These are phyloP conservation scores for Penicillium olsonii DNA, from an alignment of 2,329 filamentous ascomycete genomes.

Conservation along the genomic window DNA sequence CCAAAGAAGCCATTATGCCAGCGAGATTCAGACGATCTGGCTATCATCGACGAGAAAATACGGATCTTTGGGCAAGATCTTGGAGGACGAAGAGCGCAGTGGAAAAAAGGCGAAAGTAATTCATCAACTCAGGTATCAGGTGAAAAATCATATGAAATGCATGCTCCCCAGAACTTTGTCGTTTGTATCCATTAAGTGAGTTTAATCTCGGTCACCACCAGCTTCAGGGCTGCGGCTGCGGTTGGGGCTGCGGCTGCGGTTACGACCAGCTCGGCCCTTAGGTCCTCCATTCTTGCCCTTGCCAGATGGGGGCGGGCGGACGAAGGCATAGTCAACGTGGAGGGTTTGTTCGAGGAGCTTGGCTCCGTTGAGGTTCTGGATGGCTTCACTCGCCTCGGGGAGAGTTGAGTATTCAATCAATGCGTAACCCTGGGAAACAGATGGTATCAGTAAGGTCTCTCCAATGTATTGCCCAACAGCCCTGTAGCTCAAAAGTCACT, in stretches of 20 bases:
- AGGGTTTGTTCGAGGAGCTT: slow-evolving; percentile 68
- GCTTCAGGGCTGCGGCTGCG: slow-evolving; percentile 49
- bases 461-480: not conserved
- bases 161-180: slow-evolving; percentile 8
- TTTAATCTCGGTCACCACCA: slow-evolving; percentile 37
- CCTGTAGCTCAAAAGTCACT: not conserved
- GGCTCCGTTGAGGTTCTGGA: slow-evolving; percentile 61
- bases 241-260: slow-evolving; percentile 48
- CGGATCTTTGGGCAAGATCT: slow-evolving; percentile 9
- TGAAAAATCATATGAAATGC: slow-evolving; percentile 3
- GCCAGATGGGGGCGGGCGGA: slow-evolving; percentile 57
- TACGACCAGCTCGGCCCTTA: slow-evolving; percentile 46
- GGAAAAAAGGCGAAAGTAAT: slow-evolving; percentile 12
- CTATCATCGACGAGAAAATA: slow-evolving; percentile 1
- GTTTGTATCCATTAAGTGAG: slow-evolving; percentile 5
- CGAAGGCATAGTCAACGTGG: slow-evolving; percentile 66
- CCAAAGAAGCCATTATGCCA: slow-evolving; percentile 21
- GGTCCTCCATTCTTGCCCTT: slow-evolving; percentile 43
- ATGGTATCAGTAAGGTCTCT: slow-evolving; percentile 12
- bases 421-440: slow-evolving; percentile 58
- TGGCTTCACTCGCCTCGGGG: slow-evolving; percentile 63
- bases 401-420: slow-evolving; percentile 67
- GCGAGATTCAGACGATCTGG: slow-evolving; percentile 18
- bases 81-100: slow-evolving; percentile 9
- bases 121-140: slow-evolving; percentile 16